Conservation (phyloP, 2,329 filamentous ascomycete genomes). For the Aspergillus fumigatiaffinis region DNA sequence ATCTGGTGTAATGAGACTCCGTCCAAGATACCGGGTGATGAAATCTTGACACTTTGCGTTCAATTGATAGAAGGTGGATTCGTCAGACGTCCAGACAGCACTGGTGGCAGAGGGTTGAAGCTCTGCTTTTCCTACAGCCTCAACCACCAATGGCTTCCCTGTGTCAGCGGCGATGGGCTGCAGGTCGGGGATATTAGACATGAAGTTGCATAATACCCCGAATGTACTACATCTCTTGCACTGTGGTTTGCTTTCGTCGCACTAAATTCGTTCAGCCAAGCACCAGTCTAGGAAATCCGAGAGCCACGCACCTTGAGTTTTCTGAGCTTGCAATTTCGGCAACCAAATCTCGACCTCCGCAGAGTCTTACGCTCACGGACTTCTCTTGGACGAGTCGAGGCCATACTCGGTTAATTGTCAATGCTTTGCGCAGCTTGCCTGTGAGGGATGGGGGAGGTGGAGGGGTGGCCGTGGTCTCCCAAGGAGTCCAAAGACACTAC, state of each 20-base stretch:
- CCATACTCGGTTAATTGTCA: too few species aligned
- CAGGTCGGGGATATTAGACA: slow-evolving; percentile 34
- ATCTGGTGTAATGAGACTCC: slow-evolving; percentile 35
- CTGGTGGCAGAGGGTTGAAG: slow-evolving; percentile 23
- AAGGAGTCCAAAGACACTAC: slow-evolving; percentile 4
- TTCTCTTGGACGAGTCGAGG: neutral
- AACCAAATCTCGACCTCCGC: slow-evolving; percentile 45
- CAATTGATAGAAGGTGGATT: slow-evolving; percentile 32
- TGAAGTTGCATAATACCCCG: slow-evolving; percentile 46
- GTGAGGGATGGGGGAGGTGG: slow-evolving; percentile 1
- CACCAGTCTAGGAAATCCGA: neutral
- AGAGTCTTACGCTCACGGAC: neutral
- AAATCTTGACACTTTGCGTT: slow-evolving; percentile 42
- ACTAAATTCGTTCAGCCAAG: slow-evolving; percentile 31
- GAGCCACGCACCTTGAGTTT: slow-evolving; percentile 44
- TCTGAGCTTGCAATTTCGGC: slow-evolving; percentile 50
- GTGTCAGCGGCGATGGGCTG: slow-evolving; percentile 29
- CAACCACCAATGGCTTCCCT: slow-evolving; percentile 12
- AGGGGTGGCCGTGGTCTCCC: neutral
- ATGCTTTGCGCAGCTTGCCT: too few species aligned
- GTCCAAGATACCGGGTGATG: slow-evolving; percentile 38
- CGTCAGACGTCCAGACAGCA: slow-evolving; percentile 36
- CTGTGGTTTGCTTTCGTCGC: slow-evolving; percentile 45
- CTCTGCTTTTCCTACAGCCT: slow-evolving; percentile 12
- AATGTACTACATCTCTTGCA: slow-evolving; percentile 44